A percentile compares a stretch with the other conserved stretches of the same genome.
These are phyloP conservation scores for Musa acuminata DNA, from an alignment of 176 grass and related monocot genomes.

Conservation along the genomic window DNA sequence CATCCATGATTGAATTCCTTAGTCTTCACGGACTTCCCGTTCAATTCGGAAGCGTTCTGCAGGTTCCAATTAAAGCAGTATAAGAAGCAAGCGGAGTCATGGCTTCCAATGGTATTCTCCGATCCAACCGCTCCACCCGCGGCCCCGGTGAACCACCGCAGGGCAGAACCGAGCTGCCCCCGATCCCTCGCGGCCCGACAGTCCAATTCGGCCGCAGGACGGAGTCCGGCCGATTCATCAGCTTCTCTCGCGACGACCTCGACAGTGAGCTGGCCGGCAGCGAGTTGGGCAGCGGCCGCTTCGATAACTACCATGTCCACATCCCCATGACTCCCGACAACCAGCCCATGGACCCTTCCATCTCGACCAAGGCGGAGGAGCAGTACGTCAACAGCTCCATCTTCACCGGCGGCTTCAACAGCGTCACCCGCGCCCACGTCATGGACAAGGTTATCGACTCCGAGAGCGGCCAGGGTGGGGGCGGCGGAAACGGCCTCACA, in stretches of 20 bases:
- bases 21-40: no score
- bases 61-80: background rate
- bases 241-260: slow-evolving; percentile 90
- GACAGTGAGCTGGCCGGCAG: slow-evolving; percentile 81
- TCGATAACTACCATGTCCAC: slow-evolving; percentile 84
- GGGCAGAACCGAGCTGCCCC: slow-evolving; percentile 46
- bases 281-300: slow-evolving; percentile 93
- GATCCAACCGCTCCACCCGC: slow-evolving; percentile 46
- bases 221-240: slow-evolving; percentile 87
- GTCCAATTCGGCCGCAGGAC: slow-evolving; percentile 78
- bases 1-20: no score
- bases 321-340: slow-evolving; percentile 95
- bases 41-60: background rate
- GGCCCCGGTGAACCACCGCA: slow-evolving; percentile 6
- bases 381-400: slow-evolving; percentile 70
- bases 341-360: slow-evolving; percentile 45
- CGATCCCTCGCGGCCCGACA: slow-evolving; percentile 34
- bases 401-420: slow-evolving; percentile 98
- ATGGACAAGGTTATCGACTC: slow-evolving; percentile 39
- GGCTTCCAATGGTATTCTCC: slow-evolving; percentile 72
- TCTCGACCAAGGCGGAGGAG: slow-evolving; percentile 33
- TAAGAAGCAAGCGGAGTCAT: slow-evolving; percentile 22
- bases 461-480: slow-evolving; percentile 15
- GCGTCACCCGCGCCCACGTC: slow-evolving; percentile 65
- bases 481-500: slow-evolving; percentile 12